Conservation (phyloP, 306 rosid species). For the Abrus pulchellus region DNA sequence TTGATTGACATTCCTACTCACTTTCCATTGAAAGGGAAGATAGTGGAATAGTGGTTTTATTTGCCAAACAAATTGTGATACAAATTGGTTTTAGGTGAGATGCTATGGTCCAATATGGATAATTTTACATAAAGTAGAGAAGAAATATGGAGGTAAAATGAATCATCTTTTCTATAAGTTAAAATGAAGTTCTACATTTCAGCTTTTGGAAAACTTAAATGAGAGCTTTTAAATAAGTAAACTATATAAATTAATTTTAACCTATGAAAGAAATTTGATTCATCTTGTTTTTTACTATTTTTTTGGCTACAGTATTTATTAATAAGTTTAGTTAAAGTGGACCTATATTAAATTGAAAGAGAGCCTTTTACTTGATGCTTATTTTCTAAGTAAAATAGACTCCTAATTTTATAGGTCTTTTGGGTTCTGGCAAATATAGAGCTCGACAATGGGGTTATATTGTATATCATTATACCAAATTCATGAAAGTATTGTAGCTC, state of each 20-base stretch:
- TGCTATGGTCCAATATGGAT: not conserved
- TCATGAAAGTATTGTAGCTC: constrained; percentile 20
- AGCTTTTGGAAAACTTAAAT: no score
- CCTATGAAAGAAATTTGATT: no score
- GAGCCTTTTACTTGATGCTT: constrained; percentile 14
- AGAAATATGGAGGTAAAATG: no score
- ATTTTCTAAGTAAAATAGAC: constrained; percentile 27
- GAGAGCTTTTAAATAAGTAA: no score
- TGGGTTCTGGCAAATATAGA: constrained; percentile 17
- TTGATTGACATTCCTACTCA: constrained; percentile 11
- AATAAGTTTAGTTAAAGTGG: no score
- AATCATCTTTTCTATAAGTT: no score
- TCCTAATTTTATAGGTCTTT: constrained; percentile 11
- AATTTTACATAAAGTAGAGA: no score
- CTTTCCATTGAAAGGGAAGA: not conserved
- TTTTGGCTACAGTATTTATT: no score
- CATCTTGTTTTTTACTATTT: no score
- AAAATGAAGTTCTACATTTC: no score
- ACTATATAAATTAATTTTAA: no score
- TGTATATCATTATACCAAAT: not conserved
- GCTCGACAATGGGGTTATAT: constrained; percentile 19
- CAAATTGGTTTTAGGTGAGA: constrained; percentile 14
- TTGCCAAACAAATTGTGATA: constrained; percentile 27
- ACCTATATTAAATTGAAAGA: constrained; percentile 2
- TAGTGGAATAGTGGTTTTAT: constrained; percentile 31